phyloP scores from a whole-genome alignment of 768 basidiomycete species.

The Rubroboletus pulcherrimus region DNA sequence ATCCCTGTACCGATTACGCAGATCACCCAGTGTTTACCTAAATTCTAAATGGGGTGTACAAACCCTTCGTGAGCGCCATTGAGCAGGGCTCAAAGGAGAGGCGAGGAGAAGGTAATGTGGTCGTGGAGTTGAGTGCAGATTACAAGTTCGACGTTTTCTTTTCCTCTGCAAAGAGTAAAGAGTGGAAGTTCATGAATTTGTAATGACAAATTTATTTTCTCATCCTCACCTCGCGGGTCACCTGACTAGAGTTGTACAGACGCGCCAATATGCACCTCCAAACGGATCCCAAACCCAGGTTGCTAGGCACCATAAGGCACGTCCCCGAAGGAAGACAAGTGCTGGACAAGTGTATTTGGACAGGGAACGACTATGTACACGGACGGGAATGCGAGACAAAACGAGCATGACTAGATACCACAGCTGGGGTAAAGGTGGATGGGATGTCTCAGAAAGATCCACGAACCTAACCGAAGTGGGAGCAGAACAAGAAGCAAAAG shows the following conservation, averaged over 20 bases:
- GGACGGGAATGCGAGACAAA: too few relatives aligned
- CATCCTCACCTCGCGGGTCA: conserved; percentile 10
- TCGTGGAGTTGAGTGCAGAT: conserved; percentile 93
- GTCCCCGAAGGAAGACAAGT: conserved; percentile 41
- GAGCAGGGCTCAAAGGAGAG: conserved; percentile 68
- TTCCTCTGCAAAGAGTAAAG: conserved; percentile 30
- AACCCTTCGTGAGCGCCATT: conserved; percentile 94
- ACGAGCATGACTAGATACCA: too few relatives aligned
- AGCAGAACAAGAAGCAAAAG: too few relatives aligned
- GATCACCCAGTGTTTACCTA: too few relatives aligned
- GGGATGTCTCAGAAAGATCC: too few relatives aligned
- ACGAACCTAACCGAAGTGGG: too few relatives aligned
- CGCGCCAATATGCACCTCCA: conserved; percentile 63
- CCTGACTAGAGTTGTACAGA: conserved; percentile 73
- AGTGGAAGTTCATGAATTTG: conserved; percentile 28
- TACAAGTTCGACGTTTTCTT: conserved; percentile 75
- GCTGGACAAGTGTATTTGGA: too few relatives aligned
- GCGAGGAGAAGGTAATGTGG: conserved; percentile 51
- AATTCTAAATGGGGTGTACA: conserved; percentile 92
- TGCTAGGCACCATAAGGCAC: conserved; percentile 74
- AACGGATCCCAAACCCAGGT: conserved; percentile 93
- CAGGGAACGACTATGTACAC: too few relatives aligned
- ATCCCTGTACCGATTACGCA: too few relatives aligned
- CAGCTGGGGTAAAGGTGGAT: too few relatives aligned
- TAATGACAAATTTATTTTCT: conserved; percentile 35